Base-by-base conservation (phyloP, 257 asterid genomes). In the Gentiana macrophylla region DNA sequence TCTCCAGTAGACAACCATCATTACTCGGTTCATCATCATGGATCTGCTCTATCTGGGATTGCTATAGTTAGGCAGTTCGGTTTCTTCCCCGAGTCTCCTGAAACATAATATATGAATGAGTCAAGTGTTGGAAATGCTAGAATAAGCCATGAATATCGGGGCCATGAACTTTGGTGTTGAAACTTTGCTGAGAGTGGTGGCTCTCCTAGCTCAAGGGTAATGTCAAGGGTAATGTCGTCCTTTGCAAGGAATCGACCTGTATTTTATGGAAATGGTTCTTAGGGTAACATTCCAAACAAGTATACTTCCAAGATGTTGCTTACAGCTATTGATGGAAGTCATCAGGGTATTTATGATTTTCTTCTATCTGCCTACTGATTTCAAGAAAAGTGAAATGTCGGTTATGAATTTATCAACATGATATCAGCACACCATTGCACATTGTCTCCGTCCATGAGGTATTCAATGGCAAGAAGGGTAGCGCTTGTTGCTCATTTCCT, bases 351-450 rank as follows among this genome's bases (percentile, higher is more conserved):
- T 8, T 91, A 84, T 67, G 98, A 91, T 80, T 91, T 91, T 72
- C 94, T 91, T 63, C 24, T 90, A 90, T 71, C 66, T 90, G 66
- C 98, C 98, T 5, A 90, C 86, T 63, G 98, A 90, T 75, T 90
- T 91, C 57, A 91, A 91, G 98, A 91, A 91, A 91, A 91, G 72
- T 91, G 98, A 83, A 91, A 91, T 3, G 98, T 91, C 15, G 96
- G 98, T 55, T 91, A 91, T 55, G 96, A 96, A 59, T 91, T 91
- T 80, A 91, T 91, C 62, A 91, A 91, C 46, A 91, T 91, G 98
- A 84, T 80, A 15, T 0, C 24, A 15, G 0, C 63, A 81, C 94
- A 65, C 94, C 98, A 52, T 79, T 77, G 4, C 89, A 77, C 65
- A 84, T 91, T 35, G 56, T 79, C 67, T 73, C 96, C 68, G 83